These are phyloP conservation scores for Sarocladium oryzae DNA, from an alignment of 2,329 filamentous ascomycete species.

Conservation along the genomic window DNA sequence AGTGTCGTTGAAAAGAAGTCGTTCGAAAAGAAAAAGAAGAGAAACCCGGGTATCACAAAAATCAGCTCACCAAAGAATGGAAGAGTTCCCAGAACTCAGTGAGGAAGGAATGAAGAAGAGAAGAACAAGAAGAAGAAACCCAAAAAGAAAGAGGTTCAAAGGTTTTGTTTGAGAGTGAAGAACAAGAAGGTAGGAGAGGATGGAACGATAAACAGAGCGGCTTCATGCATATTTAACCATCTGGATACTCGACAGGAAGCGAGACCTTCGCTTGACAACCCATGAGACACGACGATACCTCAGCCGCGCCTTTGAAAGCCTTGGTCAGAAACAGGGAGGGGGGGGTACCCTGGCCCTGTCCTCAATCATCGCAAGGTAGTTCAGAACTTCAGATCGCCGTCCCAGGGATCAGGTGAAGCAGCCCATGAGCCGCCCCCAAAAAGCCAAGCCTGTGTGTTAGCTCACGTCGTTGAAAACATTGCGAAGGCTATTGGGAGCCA, in stretches of 20 bases:
- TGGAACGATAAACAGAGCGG: neutral
- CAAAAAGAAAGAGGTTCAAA: constrained; percentile 6
- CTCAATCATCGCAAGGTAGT: constrained; percentile 4
- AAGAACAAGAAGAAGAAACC: neutral
- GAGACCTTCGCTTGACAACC: neutral
- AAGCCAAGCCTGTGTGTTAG: neutral
- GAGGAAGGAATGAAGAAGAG: neutral
- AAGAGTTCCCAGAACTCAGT: constrained; percentile 9
- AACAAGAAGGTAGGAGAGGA: neutral
- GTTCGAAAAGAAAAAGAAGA: constrained; percentile 1
- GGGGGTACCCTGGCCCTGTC: too few species aligned
- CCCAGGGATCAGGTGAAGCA: constrained; percentile 5
- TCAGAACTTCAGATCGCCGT: constrained; percentile 7
- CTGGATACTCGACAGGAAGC: neutral
- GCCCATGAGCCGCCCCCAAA: neutral
- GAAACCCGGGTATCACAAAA: constrained; percentile 4
- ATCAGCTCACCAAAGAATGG: constrained; percentile 6
- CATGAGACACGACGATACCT: neutral
- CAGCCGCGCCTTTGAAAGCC: neutral
- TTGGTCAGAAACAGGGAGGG: too few species aligned
- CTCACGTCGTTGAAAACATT: too few species aligned
- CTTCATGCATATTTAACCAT: constrained; percentile 4
- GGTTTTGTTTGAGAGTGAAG: neutral
- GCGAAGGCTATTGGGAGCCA: too few species aligned
- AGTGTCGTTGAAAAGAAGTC: constrained; percentile 2